Evolutionary conservation across 768 basidiomycete species (phyloP).

Genomic region (Hypholoma fasciculare): DNA sequence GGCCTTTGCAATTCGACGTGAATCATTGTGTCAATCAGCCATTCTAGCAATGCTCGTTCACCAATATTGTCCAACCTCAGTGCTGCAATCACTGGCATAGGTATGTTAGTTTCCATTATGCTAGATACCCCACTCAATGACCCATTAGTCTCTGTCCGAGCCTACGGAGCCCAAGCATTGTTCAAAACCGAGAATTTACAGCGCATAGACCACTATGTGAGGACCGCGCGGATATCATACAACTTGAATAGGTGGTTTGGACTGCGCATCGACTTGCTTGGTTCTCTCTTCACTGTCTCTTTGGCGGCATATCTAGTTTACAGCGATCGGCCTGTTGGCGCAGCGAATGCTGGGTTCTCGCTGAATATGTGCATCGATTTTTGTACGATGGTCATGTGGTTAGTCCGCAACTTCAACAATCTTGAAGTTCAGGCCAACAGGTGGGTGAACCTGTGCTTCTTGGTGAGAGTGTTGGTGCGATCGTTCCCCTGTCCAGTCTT

Average conservation of each 20-base stretch:
- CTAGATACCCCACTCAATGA: not conserved
- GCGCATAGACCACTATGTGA: slow-evolving; percentile 52
- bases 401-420: slow-evolving; percentile 40
- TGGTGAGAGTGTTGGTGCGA: not conserved
- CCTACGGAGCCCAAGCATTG: slow-evolving; percentile 55
- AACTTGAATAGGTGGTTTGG: slow-evolving; percentile 44
- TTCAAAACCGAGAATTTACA: slow-evolving; percentile 43
- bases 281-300: slow-evolving; percentile 51
- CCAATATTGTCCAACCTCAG: slow-evolving; percentile 16
- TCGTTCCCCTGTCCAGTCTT: slow-evolving; percentile 23
- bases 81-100: slow-evolving; percentile 51
- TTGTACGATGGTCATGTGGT: slow-evolving; percentile 52
- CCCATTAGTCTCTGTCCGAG: slow-evolving; percentile 50
- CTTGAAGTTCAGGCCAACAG: slow-evolving; percentile 39
- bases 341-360: slow-evolving; percentile 50
- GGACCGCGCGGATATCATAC: slow-evolving; percentile 46
- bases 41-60: slow-evolving; percentile 15
- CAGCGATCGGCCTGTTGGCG: slow-evolving; percentile 32
- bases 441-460: slow-evolving; percentile 5
- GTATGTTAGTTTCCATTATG: slow-evolving; percentile 21
- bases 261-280: slow-evolving; percentile 58
- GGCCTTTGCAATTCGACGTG: not conserved
- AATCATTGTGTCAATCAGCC: not conserved
- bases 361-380: slow-evolving; percentile 60
- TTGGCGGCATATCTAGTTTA: slow-evolving; percentile 58